Conservation (phyloP, 805 yeast genomes). For the Myxozyma sirexii region DNA sequence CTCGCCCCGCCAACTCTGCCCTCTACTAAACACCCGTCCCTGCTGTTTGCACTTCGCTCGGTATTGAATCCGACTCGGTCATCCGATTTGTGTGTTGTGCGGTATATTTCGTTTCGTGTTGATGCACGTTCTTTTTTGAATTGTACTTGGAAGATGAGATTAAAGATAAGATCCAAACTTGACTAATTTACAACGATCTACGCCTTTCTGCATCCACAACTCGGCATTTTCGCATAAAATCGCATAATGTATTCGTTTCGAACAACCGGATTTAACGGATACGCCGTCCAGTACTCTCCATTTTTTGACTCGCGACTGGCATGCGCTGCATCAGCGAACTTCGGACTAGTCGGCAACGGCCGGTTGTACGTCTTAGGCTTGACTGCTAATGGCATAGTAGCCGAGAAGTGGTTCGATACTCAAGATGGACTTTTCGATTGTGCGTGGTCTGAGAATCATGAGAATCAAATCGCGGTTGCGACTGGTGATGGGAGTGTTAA, state of each 20-base stretch:
- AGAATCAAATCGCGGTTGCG: slow-evolving; percentile 78
- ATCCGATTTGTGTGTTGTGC: no score
- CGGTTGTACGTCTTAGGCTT: slow-evolving; percentile 71
- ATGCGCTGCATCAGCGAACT: slow-evolving; percentile 88
- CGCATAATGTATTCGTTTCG: slow-evolving; percentile 29
- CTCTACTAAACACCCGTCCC: no score
- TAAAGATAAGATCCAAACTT: background rate
- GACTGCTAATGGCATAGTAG: slow-evolving; percentile 60
- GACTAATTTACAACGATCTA: no score
- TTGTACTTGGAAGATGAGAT: background rate
- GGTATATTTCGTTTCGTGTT: no score
- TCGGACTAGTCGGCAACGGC: slow-evolving; percentile 94
- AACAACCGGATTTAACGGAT: slow-evolving; percentile 75
- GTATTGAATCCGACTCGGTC: no score
- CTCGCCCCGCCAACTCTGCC: slow-evolving; percentile 4
- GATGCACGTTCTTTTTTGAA: background rate
- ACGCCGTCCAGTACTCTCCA: slow-evolving; percentile 86
- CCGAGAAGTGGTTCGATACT: slow-evolving; percentile 62
- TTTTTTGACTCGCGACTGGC: slow-evolving; percentile 87
- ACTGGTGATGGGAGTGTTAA: slow-evolving; percentile 90
- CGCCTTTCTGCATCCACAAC: background rate
- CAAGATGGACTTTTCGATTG: slow-evolving; percentile 90
- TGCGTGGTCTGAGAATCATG: slow-evolving; percentile 89
- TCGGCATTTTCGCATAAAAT: no score
- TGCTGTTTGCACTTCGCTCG: background rate